Conservation (phyloP, 2,329 filamentous ascomycete species). For the Penicillium sp. region DNA sequence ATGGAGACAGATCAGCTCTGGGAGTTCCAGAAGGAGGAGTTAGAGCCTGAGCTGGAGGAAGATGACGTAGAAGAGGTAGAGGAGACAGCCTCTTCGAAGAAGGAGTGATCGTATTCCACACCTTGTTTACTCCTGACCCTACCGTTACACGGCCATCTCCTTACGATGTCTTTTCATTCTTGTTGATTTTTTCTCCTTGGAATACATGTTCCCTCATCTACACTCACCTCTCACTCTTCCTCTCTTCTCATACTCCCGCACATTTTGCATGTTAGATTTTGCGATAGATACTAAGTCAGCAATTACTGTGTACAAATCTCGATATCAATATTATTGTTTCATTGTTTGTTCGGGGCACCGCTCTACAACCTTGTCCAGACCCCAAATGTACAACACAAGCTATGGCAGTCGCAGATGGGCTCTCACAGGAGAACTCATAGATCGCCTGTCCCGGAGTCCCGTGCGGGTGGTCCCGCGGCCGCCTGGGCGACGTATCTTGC, state of each 20-base stretch:
- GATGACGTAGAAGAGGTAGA: constrained; percentile 23
- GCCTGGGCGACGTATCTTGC: not conserved
- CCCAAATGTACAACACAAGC: not conserved
- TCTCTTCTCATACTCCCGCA: constrained; percentile 6
- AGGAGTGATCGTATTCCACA: constrained; percentile 10
- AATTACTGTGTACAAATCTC: constrained; percentile 13
- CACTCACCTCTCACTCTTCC: constrained; percentile 3
- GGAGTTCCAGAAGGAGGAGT: constrained; percentile 34
- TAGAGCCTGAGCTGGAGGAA: constrained; percentile 30
- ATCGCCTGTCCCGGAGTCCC: not conserved
- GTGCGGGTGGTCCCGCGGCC: not conserved
- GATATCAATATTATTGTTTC: not conserved
- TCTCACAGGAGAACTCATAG: not conserved
- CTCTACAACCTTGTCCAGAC: not conserved
- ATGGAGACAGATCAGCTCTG: constrained; percentile 45
- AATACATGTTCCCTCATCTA: constrained; percentile 3
- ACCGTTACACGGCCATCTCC: not conserved
- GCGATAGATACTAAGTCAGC: constrained; percentile 13
- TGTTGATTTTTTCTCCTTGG: not conserved
- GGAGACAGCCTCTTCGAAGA: constrained; percentile 12
- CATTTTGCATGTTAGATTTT: constrained; percentile 5
- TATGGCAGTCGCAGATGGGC: not conserved
- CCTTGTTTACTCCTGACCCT: not conserved
- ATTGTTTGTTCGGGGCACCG: not conserved
- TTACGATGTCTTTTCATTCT: not conserved